Evolutionary conservation across 108 stramenopile species (phyloP).

Genomic region (Mediolabrus comicus): DNA sequence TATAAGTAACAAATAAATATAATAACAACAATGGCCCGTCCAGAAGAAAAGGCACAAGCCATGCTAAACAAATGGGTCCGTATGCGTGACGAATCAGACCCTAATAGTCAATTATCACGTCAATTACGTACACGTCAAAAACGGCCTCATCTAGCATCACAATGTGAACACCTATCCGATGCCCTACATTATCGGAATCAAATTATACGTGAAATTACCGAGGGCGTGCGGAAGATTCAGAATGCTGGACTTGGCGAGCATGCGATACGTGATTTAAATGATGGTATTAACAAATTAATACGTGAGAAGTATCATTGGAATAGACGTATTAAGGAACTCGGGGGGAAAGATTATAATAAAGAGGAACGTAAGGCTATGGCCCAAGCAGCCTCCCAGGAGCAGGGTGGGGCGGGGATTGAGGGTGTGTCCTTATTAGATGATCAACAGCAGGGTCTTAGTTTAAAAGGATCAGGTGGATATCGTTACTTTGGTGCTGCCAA

Average conservation of each 20-base stretch:
- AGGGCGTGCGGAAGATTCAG: constrained; percentile 86
- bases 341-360: constrained; percentile 78
- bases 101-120: constrained; percentile 21
- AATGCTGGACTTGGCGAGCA: constrained; percentile 95
- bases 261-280: constrained; percentile 96
- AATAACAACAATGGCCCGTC: constrained; percentile 87
- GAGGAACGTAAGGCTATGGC: constrained; percentile 69
- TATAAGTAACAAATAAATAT: background rate
- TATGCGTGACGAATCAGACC: constrained; percentile 73
- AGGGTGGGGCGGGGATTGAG: constrained; percentile 52
- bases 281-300: constrained; percentile 94
- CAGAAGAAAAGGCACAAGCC: constrained; percentile 94
- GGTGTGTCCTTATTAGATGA: constrained; percentile 27
- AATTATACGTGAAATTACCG: constrained; percentile 85
- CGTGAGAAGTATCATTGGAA: constrained; percentile 96
- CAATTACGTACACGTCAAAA: too few species aligned
- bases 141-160: constrained; percentile 88
- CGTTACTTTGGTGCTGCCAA: constrained; percentile 95
- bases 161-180: constrained; percentile 81
- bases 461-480: constrained; percentile 77
- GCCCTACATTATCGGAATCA: constrained; percentile 76
- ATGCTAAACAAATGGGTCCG: constrained; percentile 98
- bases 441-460: constrained; percentile 34
- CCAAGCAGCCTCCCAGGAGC: constrained; percentile 47
- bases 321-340: constrained; percentile 87